Conservation (phyloP, 108 stramenopile genomes). For the Cyclotella atomus region DNA sequence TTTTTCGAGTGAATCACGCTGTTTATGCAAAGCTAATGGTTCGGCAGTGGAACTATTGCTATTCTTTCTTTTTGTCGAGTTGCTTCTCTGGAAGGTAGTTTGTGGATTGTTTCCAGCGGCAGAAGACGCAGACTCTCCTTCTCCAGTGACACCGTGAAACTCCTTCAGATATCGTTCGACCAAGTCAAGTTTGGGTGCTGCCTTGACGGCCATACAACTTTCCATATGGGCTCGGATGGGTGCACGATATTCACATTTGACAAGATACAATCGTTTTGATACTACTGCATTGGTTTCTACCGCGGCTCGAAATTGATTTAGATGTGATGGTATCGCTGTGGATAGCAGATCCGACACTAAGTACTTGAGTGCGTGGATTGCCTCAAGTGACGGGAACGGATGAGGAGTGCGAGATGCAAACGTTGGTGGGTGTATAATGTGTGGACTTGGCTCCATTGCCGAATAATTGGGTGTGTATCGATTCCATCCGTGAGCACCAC, state of each 20-base stretch:
- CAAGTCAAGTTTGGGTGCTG: conserved; percentile 76
- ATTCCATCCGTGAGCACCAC: conserved; percentile 41
- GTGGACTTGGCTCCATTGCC: not conserved
- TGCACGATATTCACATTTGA: conserved; percentile 90
- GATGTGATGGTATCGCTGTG: conserved; percentile 53
- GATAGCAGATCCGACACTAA: conserved; percentile 38
- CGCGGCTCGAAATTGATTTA: conserved; percentile 80
- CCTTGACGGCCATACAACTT: conserved; percentile 70
- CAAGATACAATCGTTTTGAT: conserved; percentile 83
- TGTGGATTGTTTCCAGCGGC: not conserved
- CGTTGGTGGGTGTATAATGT: conserved; percentile 24
- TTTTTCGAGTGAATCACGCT: conserved; percentile 31
- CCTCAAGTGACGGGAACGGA: conserved; percentile 48
- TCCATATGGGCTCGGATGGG: conserved; percentile 87
- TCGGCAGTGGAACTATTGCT: conserved; percentile 5
- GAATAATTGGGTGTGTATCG: conserved; percentile 9
- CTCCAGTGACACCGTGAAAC: conserved; percentile 24
- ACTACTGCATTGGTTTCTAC: conserved; percentile 80
- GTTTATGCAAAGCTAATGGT: conserved; percentile 17
- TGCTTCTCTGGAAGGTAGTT: not conserved
- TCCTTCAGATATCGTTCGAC: conserved; percentile 63
- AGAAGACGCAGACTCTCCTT: no score
- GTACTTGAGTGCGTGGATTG: conserved; percentile 39
- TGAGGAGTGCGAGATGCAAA: conserved; percentile 43
- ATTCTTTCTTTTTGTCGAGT: conserved; percentile 1